Evolutionary conservation across 352 stramenopile genomes (phyloP), one percentile per base, ranked within the genome.

Genomic region (Phytophthora pinifolia): DNA sequence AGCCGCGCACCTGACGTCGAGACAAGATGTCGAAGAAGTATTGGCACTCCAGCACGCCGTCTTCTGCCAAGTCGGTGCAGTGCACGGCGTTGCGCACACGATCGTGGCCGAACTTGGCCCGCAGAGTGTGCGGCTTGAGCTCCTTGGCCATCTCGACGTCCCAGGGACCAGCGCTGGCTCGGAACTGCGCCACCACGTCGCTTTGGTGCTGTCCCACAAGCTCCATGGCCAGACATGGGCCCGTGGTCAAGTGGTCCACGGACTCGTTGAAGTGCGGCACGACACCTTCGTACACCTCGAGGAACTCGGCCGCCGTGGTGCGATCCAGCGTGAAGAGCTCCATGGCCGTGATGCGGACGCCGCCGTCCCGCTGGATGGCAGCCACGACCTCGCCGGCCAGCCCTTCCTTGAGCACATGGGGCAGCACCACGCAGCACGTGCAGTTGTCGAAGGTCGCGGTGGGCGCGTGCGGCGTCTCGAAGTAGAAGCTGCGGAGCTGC

Each of bases 1-100:
- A 78, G 15, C 35, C 42, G 13, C 60, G 62, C 12, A 76, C 42
- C 53, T 88, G 68, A 20, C 78, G 79, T 38, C 80, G 70, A 34
- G 89, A 89, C 18, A 98, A 68, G n/a, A 98, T 88, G 56, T 97
- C 83, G 62, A 98, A 98, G 59, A 98, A 97, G 64, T 97, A 98
- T 47, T 96, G 74, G 43, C 74, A 95, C 65, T 98, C 94, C 27
- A 94, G 70, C 14, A 86, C 62, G 22, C 90, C 91, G 67, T 98
- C 92, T 36, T 97, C 91, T 1, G 72, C 53, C 9, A 98, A 63
- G 58, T 98, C 94, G 0, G 94, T 98, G 79, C 90, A 98, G 59
- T 98, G 92, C 15, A 98, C 79, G 9, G 83, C 92, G 59, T 97
- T 98, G 34, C 78, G 74, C 43, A 97, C 79, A 34, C 77, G 74